Percentiles rank a stretch among this genome's conserved stretches.
Conservation (phyloP, 2,329 filamentous ascomycete genomes). For the Dichotomopilus funicola region DNA sequence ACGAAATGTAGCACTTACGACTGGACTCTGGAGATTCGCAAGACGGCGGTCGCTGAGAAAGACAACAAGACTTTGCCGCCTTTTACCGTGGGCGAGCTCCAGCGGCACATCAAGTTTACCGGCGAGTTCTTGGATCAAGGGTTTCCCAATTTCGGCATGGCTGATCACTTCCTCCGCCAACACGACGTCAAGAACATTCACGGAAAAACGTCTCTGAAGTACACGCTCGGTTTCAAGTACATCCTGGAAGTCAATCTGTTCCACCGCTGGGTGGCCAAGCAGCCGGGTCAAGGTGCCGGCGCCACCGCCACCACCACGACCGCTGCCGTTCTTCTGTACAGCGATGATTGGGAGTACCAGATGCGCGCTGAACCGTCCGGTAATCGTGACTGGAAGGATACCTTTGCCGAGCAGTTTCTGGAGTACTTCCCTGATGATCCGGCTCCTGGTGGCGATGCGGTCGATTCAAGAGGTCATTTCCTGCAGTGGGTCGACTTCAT, state of each 20-base stretch:
- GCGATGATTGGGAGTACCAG: slow-evolving; percentile 27
- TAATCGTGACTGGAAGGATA: slow-evolving; percentile 15
- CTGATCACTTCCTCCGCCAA: not conserved
- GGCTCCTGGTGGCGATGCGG: not conserved
- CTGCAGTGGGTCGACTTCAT: slow-evolving; percentile 15
- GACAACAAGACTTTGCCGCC: slow-evolving; percentile 17
- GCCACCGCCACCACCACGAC: not conserved
- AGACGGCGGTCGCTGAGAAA: slow-evolving; percentile 18
- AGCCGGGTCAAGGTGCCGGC: not conserved
- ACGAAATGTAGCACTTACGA: slow-evolving; percentile 28
- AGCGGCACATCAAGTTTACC: slow-evolving; percentile 23
- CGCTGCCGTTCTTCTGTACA: slow-evolving; percentile 26
- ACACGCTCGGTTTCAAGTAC: slow-evolving; percentile 28
- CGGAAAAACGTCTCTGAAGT: slow-evolving; percentile 30
- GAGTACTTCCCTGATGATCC: not conserved
- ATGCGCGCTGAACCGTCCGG: slow-evolving; percentile 4
- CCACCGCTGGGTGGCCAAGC: slow-evolving; percentile 26
- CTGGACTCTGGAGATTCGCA: slow-evolving; percentile 32
- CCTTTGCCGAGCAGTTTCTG: slow-evolving; percentile 15
- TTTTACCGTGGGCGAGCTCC: slow-evolving; percentile 20
- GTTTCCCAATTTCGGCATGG: slow-evolving; percentile 27
- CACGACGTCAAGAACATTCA: slow-evolving; percentile 26
- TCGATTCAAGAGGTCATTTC: slow-evolving; percentile 11
- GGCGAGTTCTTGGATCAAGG: slow-evolving; percentile 11
- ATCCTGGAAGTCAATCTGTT: slow-evolving; percentile 31